phyloP scores from a whole-genome alignment of 225 moss, liverwort and hornwort species.

The Lunularia cruciata region DNA sequence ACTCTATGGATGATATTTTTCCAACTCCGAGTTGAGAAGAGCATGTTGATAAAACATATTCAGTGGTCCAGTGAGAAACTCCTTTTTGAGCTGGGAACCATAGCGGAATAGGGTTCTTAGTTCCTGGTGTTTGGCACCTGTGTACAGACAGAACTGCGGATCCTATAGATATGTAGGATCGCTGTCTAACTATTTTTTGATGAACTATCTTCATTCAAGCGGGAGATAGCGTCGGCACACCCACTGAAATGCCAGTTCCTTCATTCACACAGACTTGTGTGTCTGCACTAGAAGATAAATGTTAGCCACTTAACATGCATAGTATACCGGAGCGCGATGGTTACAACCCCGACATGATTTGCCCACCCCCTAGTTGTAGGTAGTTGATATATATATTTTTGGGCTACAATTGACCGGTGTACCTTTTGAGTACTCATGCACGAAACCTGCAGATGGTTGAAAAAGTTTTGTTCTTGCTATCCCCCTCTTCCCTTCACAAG shows the following conservation, averaged over 20 bases:
- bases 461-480: slow-evolving; percentile 17
- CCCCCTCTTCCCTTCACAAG: background rate
- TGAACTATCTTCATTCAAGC: slow-evolving; percentile 4
- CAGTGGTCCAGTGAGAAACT: slow-evolving; percentile 7
- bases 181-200: background rate
- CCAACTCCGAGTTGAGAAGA: slow-evolving; percentile 18
- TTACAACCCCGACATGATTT: slow-evolving; percentile 21
- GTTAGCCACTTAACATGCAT: background rate
- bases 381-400: slow-evolving; percentile 17
- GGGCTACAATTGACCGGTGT: slow-evolving; percentile 26
- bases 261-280: slow-evolving; percentile 14
- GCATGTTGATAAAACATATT: slow-evolving; percentile 27
- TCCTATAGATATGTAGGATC: slow-evolving; percentile 12
- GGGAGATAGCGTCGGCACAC: background rate
- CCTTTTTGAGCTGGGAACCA: slow-evolving; percentile 15
- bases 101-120: slow-evolving; percentile 13
- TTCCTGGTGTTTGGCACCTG: slow-evolving; percentile 10
- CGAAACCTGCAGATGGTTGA: slow-evolving; percentile 16
- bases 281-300: slow-evolving; percentile 19
- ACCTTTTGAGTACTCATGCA: slow-evolving; percentile 2
- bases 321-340: background rate
- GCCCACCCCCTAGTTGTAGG: slow-evolving; percentile 21
- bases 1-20: slow-evolving; percentile 26
- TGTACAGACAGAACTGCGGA: background rate
- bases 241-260: slow-evolving; percentile 14